phyloP scores from a whole-genome alignment of 2,329 filamentous ascomycete species.

The Cladobotryum mycophilum region DNA sequence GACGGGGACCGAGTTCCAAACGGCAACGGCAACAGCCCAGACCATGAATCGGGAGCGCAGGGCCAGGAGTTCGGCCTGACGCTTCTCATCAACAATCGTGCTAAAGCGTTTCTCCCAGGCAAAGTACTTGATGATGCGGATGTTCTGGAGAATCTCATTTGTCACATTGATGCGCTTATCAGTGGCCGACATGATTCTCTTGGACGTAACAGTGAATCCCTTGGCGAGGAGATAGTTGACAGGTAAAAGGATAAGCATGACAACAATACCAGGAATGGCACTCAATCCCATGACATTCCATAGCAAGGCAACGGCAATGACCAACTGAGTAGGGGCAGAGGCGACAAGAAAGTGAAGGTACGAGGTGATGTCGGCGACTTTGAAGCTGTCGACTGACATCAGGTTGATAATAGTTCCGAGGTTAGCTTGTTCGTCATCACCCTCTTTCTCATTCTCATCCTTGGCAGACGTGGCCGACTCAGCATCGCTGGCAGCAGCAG shows the following conservation, averaged over 20 bases:
- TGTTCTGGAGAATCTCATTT: constrained; percentile 95
- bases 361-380: constrained; percentile 88
- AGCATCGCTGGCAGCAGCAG: constrained; percentile 26
- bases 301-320: constrained; percentile 72
- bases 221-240: constrained; percentile 85
- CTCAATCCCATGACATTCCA: constrained; percentile 89
- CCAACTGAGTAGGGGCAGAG: constrained; percentile 79
- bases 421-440: constrained; percentile 70
- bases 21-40: constrained; percentile 85
- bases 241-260: constrained; percentile 84
- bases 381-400: constrained; percentile 99
- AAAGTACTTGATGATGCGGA: constrained; percentile 98
- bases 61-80: constrained; percentile 68
- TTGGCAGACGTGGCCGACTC: constrained; percentile 31
- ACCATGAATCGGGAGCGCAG: constrained; percentile 79
- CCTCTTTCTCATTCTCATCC: constrained; percentile 30
- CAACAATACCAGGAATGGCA: constrained; percentile 83
- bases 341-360: constrained; percentile 97
- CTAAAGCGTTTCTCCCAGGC: constrained; percentile 95
- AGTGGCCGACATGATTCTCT: constrained; percentile 84
- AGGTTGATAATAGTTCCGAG: constrained; percentile 98
- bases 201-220: constrained; percentile 80
- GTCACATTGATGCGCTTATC: constrained; percentile 95
- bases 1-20: constrained; percentile 94
- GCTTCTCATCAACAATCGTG: constrained; percentile 81